Evolutionary conservation across 495 filamentous ascomycete genomes (phyloP).

Genomic region (Lindgomyces ingoldianus): DNA sequence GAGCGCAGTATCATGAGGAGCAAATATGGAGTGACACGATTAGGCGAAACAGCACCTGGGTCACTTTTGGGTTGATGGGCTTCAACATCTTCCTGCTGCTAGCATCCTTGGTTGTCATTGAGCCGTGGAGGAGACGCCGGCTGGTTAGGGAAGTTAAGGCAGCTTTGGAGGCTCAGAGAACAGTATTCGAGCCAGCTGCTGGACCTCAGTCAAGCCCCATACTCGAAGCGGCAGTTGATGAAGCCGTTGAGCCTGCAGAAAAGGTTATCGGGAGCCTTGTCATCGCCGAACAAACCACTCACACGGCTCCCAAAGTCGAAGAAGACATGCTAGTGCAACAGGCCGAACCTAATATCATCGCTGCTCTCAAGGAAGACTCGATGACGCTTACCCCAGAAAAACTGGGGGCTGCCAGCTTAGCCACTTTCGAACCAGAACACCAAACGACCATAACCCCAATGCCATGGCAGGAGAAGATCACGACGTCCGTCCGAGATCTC

Average conservation of each 20-base stretch:
- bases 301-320: not conserved
- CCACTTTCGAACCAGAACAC: conserved; percentile 28
- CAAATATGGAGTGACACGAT: conserved; percentile 99
- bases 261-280: not conserved
- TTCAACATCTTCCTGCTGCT: conserved; percentile 89
- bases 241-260: conserved; percentile 3
- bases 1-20: conserved; percentile 94
- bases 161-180: conserved; percentile 70
- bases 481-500: conserved; percentile 47
- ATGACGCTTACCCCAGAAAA: conserved; percentile 2
- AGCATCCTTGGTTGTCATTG: conserved; percentile 85
- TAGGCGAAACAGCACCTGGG: conserved; percentile 92
- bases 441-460: not conserved
- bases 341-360: not conserved
- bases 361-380: not conserved
- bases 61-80: conserved; percentile 97
- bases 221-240: conserved; percentile 27
- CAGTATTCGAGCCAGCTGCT: conserved; percentile 18
- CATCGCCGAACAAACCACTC: not conserved
- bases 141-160: conserved; percentile 80
- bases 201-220: conserved; percentile 1
- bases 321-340: not conserved
- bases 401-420: not conserved
- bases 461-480: conserved; percentile 16
- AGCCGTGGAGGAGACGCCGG: conserved; percentile 83